These are phyloP conservation scores for Scenedesmus sp. DNA, from an alignment of 163 green algal species.

Conservation along the genomic window DNA sequence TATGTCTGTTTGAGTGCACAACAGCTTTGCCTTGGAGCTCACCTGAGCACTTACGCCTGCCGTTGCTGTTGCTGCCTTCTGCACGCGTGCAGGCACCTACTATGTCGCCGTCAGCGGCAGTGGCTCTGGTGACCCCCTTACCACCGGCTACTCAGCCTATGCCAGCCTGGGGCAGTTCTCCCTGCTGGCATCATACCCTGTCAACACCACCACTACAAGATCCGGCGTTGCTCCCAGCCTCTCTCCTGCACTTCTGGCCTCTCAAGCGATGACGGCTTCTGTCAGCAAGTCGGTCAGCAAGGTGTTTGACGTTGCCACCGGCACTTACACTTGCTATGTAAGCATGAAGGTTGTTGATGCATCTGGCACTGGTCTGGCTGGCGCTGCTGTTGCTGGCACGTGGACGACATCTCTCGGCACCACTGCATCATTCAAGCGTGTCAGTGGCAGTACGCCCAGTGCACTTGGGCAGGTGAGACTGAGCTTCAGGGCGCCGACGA, in stretches of 20 bases:
- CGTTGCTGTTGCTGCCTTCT: no score
- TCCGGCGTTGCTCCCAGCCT: no score
- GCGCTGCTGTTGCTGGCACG: neutral
- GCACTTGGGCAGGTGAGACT: neutral
- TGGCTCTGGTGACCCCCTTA: neutral
- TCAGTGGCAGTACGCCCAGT: neutral
- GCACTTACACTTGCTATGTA: neutral
- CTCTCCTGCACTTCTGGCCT: no score
- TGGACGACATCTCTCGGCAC: neutral
- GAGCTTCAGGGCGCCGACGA: neutral
- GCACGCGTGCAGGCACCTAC: neutral
- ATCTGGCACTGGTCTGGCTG: neutral
- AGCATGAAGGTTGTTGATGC: neutral
- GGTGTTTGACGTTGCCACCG: neutral
- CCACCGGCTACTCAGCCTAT: slow-evolving; percentile 29
- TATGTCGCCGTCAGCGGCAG: slow-evolving; percentile 1
- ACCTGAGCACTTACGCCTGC: no score
- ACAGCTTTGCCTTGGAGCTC: no score
- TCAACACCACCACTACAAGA: neutral
- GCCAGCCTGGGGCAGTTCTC: slow-evolving; percentile 24
- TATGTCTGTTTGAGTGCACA: no score
- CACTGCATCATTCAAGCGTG: no score
- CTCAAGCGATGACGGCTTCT: neutral
- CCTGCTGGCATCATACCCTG: neutral
- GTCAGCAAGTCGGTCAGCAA: neutral